Conservation (phyloP, 2,329 filamentous ascomycete species). For the Cucurbitaria berberidis region DNA sequence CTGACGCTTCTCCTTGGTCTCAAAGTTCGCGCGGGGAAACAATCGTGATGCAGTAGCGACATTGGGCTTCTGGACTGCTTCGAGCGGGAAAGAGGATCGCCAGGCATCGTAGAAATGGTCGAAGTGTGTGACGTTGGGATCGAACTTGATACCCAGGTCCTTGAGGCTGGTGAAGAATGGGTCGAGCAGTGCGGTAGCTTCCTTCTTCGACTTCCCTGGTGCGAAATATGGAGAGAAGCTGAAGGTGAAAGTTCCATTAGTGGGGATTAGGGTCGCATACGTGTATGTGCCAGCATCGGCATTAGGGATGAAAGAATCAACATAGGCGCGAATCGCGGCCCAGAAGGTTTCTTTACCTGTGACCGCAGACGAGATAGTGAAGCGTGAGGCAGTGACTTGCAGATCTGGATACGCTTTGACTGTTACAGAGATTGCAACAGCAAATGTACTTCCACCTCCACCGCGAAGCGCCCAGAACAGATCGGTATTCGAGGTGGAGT, state of each 20-base stretch:
- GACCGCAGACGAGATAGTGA: constrained; percentile 38
- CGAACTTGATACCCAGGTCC: constrained; percentile 37
- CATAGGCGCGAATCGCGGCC: constrained; percentile 35
- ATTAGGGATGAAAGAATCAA: constrained; percentile 43
- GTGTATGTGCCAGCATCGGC: constrained; percentile 46
- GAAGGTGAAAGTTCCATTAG: constrained; percentile 42
- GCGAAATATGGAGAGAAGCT: constrained; percentile 46
- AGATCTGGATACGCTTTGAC: constrained; percentile 44
- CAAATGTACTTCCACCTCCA: constrained; percentile 44
- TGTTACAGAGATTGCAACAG: constrained; percentile 42
- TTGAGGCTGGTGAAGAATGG: constrained; percentile 41
- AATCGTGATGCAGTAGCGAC: constrained; percentile 42
- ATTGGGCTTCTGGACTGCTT: constrained; percentile 43
- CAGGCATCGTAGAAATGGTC: constrained; percentile 42
- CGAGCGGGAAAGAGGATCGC: constrained; percentile 43
- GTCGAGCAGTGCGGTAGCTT: constrained; percentile 39
- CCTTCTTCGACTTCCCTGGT: constrained; percentile 37
- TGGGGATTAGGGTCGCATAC: constrained; percentile 42
- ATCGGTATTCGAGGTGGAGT: constrained; percentile 38
- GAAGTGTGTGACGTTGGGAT: constrained; percentile 45
- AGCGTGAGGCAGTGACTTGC: constrained; percentile 40
- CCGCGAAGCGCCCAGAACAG: constrained; percentile 48
- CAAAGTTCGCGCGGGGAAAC: constrained; percentile 44
- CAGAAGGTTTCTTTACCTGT: constrained; percentile 48
- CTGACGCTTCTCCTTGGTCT: constrained; percentile 40